Evolutionary conservation across 768 basidiomycete genomes (phyloP).

Genomic region (Russula brevipes): DNA sequence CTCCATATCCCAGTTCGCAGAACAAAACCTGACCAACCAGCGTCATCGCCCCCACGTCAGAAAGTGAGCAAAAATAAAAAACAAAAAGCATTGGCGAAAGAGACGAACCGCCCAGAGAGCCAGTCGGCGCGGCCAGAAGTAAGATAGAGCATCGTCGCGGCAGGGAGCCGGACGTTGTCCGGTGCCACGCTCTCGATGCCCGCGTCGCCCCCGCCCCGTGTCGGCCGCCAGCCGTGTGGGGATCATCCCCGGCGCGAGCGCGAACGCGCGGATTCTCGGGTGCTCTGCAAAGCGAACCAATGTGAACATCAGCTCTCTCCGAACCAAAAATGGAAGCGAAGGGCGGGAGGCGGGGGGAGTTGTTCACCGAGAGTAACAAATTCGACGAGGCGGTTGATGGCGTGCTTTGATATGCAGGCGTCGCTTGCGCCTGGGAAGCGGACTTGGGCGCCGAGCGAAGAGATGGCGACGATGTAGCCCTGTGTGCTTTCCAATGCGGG

Average conservation of each 20-base stretch:
- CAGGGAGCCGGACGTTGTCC: neutral
- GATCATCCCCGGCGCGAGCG: slow-evolving; percentile 2
- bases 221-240: neutral
- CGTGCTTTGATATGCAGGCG: neutral
- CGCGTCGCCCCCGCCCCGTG: neutral
- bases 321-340: neutral
- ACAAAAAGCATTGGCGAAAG: neutral
- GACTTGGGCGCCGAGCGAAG: neutral
- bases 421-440: slow-evolving; percentile 11
- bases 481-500: neutral
- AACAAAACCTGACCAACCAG: neutral
- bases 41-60: too few species aligned
- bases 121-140: slow-evolving; percentile 12
- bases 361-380: slow-evolving; percentile 8
- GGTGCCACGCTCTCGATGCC: neutral
- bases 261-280: slow-evolving; percentile 4
- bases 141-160: slow-evolving; percentile 9
- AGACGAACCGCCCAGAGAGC: slow-evolving; percentile 14
- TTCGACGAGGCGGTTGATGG: slow-evolving; percentile 13
- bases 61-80: neutral
- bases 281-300: neutral
- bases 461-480: neutral
- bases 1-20: slow-evolving; percentile 7
- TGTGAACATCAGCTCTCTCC: neutral
- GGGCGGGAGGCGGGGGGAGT: neutral